These are phyloP conservation scores for Sphaerostilbella broomeana DNA, from an alignment of 2,329 filamentous ascomycete species.

Conservation along the genomic window DNA sequence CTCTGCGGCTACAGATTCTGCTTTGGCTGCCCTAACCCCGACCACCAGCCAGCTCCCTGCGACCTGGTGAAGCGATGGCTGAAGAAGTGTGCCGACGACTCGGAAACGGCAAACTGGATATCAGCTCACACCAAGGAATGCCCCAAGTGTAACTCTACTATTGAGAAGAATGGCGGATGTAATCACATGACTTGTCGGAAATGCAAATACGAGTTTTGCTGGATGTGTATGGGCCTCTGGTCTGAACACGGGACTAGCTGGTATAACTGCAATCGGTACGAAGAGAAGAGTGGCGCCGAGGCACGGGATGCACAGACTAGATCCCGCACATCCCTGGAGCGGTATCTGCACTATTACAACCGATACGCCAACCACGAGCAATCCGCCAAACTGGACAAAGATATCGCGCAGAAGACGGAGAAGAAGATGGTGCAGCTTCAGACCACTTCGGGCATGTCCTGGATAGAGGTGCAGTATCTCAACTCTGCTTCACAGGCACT, in stretches of 20 bases:
- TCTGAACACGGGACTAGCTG: slow-evolving; percentile 97
- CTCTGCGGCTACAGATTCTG: slow-evolving; percentile 83
- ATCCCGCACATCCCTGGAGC: slow-evolving; percentile 81
- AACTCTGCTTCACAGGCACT: slow-evolving; percentile 88
- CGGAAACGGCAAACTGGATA: slow-evolving; percentile 98
- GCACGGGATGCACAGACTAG: slow-evolving; percentile 88
- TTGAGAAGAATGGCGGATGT: slow-evolving; percentile 97
- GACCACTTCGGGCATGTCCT: slow-evolving; percentile 89
- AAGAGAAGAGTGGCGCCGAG: slow-evolving; percentile 89
- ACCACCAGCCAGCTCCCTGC: slow-evolving; percentile 92
- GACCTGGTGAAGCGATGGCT: slow-evolving; percentile 89
- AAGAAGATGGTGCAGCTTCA: slow-evolving; percentile 99
- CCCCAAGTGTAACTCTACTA: slow-evolving; percentile 90
- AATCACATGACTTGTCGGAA: slow-evolving; percentile 98
- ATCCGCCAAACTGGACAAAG: slow-evolving; percentile 91
- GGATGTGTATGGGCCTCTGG: slow-evolving; percentile 99
- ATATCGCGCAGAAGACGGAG: slow-evolving; percentile 92
- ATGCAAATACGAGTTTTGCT: slow-evolving; percentile 95
- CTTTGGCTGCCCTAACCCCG: slow-evolving; percentile 83
- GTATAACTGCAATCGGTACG: slow-evolving; percentile 98
- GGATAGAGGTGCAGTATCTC: slow-evolving; percentile 98
- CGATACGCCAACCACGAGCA: slow-evolving; percentile 98
- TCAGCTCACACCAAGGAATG: slow-evolving; percentile 98
- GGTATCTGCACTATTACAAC: slow-evolving; percentile 99
- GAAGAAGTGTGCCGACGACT: slow-evolving; percentile 97